A percentile compares a stretch with the other conserved stretches of the same genome.
phyloP scores from a whole-genome alignment of 2,329 filamentous ascomycete genomes.

The Magnaporthiopsis poae region DNA sequence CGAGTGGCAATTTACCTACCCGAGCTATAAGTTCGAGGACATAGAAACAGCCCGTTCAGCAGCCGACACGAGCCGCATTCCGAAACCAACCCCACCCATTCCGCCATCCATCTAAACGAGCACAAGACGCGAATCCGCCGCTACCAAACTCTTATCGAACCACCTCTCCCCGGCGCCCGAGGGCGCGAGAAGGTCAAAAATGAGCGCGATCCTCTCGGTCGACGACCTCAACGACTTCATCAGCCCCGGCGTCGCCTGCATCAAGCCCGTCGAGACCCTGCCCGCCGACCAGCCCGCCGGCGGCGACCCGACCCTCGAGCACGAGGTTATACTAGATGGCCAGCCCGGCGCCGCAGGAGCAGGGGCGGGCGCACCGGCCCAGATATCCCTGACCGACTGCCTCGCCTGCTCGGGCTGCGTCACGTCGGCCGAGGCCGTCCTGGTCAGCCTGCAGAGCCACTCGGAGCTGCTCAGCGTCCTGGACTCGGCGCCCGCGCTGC shows the following conservation, averaged over 20 bases:
- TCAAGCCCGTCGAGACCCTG: conserved; percentile 91
- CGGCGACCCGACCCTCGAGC: conserved; percentile 33
- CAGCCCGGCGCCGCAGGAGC: conserved; percentile 40
- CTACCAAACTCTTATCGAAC: neutral
- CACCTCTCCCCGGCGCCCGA: conserved; percentile 1
- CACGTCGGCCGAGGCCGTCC: conserved; percentile 92
- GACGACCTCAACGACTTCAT: conserved; percentile 99
- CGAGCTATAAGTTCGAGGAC: neutral
- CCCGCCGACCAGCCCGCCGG: conserved; percentile 46
- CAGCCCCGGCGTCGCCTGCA: conserved; percentile 90
- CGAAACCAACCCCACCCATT: neutral
- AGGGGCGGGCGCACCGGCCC: conserved; percentile 49
- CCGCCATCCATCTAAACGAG: neutral
- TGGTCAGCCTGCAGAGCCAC: conserved; percentile 89
- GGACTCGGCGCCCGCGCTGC: conserved; percentile 52
- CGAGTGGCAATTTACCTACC: neutral
- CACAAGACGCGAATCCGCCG: neutral
- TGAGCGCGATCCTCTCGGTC: conserved; percentile 94
- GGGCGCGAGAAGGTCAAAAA: conserved; percentile 30
- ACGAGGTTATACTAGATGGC: conserved; percentile 92
- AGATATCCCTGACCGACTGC: conserved; percentile 94
- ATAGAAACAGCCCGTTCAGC: too few species aligned
- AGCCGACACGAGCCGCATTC: neutral
- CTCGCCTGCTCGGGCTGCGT: conserved; percentile 96
- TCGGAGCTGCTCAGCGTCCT: conserved; percentile 77